Evolutionary conservation across 2,329 filamentous ascomycete genomes (phyloP).

Genomic region (Trichoderma semiorbis): DNA sequence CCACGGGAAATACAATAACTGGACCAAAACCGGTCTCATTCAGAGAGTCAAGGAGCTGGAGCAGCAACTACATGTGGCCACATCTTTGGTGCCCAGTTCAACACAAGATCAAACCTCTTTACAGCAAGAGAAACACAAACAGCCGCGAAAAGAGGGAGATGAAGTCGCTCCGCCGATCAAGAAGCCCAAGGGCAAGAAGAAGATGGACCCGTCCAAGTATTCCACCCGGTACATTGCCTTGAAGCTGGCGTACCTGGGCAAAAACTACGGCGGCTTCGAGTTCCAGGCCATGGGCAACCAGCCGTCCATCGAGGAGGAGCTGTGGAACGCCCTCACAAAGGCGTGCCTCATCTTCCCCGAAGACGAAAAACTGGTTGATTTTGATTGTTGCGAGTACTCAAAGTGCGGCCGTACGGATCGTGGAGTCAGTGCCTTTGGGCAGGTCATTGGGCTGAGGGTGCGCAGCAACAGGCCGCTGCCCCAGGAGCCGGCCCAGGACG

Average conservation of each 20-base stretch:
- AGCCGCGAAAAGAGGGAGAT: background rate
- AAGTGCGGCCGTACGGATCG: slow-evolving; percentile 93
- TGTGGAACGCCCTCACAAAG: slow-evolving; percentile 88
- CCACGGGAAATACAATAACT: slow-evolving; percentile 55
- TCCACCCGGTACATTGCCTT: slow-evolving; percentile 80
- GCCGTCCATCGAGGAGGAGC: slow-evolving; percentile 84
- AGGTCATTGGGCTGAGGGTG: slow-evolving; percentile 82
- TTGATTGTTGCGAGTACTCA: slow-evolving; percentile 82
- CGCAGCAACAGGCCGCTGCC: slow-evolving; percentile 70
- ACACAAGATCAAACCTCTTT: background rate
- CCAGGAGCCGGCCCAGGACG: slow-evolving; percentile 25
- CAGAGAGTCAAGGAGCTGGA: slow-evolving; percentile 66
- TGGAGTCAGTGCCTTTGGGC: slow-evolving; percentile 94
- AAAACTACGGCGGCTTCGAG: slow-evolving; percentile 90
- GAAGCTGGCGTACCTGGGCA: slow-evolving; percentile 90
- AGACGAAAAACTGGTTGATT: slow-evolving; percentile 63
- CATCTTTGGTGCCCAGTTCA: background rate
- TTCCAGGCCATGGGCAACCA: slow-evolving; percentile 69
- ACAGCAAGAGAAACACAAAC: background rate
- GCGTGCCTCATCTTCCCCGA: slow-evolving; percentile 75
- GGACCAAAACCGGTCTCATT: slow-evolving; percentile 67
- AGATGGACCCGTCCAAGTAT: slow-evolving; percentile 77
- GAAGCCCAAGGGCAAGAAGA: slow-evolving; percentile 44
- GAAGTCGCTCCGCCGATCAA: slow-evolving; percentile 22
- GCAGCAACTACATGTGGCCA: slow-evolving; percentile 51